A percentile compares a stretch with the other conserved stretches of the same genome.
phyloP scores from a whole-genome alignment of 768 basidiomycete species.

The Agrocybe pediades region DNA sequence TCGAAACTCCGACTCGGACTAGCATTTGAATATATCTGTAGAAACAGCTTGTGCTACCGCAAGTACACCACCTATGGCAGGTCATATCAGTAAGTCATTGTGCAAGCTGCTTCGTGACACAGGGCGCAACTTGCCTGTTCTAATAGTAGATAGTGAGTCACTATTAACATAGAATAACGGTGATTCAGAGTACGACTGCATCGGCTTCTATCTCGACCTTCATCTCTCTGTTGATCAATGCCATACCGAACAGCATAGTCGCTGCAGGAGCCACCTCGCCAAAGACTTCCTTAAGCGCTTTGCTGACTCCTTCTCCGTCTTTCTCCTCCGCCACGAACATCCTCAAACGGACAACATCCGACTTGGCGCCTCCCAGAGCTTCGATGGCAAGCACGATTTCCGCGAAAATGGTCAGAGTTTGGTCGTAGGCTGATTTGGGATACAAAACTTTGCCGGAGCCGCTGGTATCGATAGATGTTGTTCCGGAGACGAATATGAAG shows the following conservation, averaged over 20 bases:
- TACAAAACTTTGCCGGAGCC: conserved; percentile 37
- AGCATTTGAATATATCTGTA: too few relatives aligned
- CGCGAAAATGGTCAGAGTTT: conserved; percentile 42
- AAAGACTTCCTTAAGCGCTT: conserved; percentile 44
- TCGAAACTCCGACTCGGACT: too few relatives aligned
- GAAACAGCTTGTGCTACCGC: too few relatives aligned
- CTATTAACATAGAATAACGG: too few relatives aligned
- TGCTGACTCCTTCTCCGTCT: conserved; percentile 38
- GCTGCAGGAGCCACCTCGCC: conserved; percentile 47
- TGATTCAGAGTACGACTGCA: conserved; percentile 38
- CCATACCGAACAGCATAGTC: conserved; percentile 52
- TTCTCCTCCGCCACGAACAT: conserved; percentile 48
- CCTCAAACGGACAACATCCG: conserved; percentile 47
- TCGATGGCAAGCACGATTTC: conserved; percentile 47
- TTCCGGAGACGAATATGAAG: conserved; percentile 55
- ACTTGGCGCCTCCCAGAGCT: conserved; percentile 41
- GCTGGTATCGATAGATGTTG: conserved; percentile 47
- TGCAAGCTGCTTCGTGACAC: too few relatives aligned
- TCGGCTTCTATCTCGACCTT: conserved; percentile 59
- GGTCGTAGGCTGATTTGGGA: conserved; percentile 46
- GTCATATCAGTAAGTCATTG: too few relatives aligned
- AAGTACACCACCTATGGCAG: too few relatives aligned
- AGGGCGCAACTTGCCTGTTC: too few relatives aligned
- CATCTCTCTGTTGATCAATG: conserved; percentile 49
- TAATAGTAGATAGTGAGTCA: too few relatives aligned